Percentiles rank a stretch among this genome's conserved stretches.
Conservation (phyloP, 164 flowering plant genomes). For the Hamamelis virginiana region DNA sequence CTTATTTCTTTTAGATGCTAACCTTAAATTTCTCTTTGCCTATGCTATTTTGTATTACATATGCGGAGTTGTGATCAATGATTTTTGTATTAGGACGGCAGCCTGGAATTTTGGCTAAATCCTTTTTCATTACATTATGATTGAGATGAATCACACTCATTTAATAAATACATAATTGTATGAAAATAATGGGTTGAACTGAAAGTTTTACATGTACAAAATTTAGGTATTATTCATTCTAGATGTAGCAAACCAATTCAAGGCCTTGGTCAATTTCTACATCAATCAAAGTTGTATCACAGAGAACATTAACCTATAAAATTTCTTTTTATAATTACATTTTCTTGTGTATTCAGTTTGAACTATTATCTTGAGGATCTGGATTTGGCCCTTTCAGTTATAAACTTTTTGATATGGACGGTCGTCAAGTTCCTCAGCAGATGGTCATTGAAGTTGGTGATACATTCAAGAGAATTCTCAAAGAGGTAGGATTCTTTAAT, state of each 20-base stretch:
- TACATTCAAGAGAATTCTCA: slow-evolving; percentile 59
- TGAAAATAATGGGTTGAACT: too few species aligned
- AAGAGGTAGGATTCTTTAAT: slow-evolving; percentile 47
- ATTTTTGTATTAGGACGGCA: neutral
- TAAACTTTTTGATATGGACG: slow-evolving; percentile 65
- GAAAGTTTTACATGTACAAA: too few species aligned
- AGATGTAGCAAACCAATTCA: too few species aligned
- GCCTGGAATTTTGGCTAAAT: neutral
- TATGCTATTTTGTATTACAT: neutral
- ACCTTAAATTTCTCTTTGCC: neutral
- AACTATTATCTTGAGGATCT: slow-evolving; percentile 7
- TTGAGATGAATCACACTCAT: too few species aligned
- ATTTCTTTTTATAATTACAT: neutral
- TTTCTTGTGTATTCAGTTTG: neutral
- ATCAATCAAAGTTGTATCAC: neutral
- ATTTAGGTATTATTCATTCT: too few species aligned
- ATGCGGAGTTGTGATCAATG: neutral
- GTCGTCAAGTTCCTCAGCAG: slow-evolving; percentile 70
- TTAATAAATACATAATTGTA: too few species aligned
- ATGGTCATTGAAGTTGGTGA: slow-evolving; percentile 77
- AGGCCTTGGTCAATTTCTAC: too few species aligned
- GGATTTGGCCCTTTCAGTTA: slow-evolving; percentile 42
- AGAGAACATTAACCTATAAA: neutral
- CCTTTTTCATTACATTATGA: too few species aligned
- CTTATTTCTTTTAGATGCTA: neutral